phyloP scores from a whole-genome alignment of 2,329 filamentous ascomycete species.

The Ascochyta pisi region DNA sequence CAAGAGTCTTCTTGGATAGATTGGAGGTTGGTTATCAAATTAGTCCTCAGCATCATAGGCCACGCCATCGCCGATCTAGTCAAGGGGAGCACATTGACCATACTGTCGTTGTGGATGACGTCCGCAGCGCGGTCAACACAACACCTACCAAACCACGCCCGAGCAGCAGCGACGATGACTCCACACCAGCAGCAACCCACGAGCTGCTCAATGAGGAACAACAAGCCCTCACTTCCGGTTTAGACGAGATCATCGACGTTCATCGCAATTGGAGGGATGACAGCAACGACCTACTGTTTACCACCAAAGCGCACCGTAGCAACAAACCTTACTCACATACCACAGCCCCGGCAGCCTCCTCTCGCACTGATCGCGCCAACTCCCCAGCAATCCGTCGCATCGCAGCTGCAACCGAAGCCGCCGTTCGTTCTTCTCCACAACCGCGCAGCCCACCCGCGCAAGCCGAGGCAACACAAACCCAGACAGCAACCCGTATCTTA shows the following conservation, averaged over 20 bases:
- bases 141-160: constrained; percentile 17
- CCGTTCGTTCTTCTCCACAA: not conserved
- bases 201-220: not conserved
- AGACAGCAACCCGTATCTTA: not conserved
- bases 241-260: not conserved
- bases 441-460: not conserved
- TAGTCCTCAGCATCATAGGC: not conserved
- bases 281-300: not conserved
- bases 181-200: not conserved
- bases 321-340: not conserved
- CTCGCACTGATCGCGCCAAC: not conserved
- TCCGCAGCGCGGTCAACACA: constrained; percentile 15
- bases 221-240: too few relatives aligned
- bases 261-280: not conserved
- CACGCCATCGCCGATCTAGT: too few relatives aligned
- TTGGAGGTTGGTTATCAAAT: constrained; percentile 1
- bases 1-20: constrained; percentile 28
- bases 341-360: not conserved
- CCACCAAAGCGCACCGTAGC: too few relatives aligned
- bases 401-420: not conserved
- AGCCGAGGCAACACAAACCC: not conserved
- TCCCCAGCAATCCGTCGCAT: not conserved
- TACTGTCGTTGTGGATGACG: not conserved
- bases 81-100: not conserved
- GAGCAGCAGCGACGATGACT: not conserved